These are phyloP conservation scores for Saccharomycopsis schoenii DNA, from an alignment of 805 yeast genomes.

Conservation along the genomic window DNA sequence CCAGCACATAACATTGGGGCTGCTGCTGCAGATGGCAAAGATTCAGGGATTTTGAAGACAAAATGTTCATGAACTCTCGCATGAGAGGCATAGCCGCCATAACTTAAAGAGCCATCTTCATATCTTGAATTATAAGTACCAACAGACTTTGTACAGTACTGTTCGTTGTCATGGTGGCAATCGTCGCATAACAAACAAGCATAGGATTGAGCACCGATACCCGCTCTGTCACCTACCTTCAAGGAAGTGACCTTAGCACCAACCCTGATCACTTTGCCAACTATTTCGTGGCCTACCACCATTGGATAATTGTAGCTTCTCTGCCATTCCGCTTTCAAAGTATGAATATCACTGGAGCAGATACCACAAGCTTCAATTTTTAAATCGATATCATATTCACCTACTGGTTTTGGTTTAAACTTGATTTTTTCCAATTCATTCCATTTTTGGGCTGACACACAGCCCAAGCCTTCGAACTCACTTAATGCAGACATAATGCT, in stretches of 20 bases:
- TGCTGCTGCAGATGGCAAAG: conserved; percentile 39
- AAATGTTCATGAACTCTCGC: conserved; percentile 54
- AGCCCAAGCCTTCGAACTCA: conserved; percentile 52
- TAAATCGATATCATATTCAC: conserved; percentile 38
- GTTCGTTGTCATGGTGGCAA: conserved; percentile 46
- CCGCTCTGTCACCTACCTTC: conserved; percentile 68
- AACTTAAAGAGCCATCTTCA: conserved; percentile 37
- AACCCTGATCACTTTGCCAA: conserved; percentile 47
- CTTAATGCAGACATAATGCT: neutral
- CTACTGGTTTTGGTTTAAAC: conserved; percentile 12
- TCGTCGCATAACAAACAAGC: conserved; percentile 54
- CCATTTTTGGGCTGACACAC: conserved; percentile 30
- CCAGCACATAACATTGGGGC: conserved; percentile 79
- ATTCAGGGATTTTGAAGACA: conserved; percentile 54
- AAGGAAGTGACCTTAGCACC: conserved; percentile 44
- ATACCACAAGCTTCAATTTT: conserved; percentile 54
- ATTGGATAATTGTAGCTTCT: conserved; percentile 8
- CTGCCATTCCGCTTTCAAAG: conserved; percentile 12
- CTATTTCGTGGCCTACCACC: conserved; percentile 61
- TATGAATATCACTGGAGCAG: conserved; percentile 46
- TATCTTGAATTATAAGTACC: conserved; percentile 44
- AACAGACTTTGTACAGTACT: conserved; percentile 40
- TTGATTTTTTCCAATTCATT: conserved; percentile 9
- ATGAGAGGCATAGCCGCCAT: conserved; percentile 66
- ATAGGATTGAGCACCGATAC: conserved; percentile 62